Conservation (phyloP, 169 alveolate species). For the Cyclospora cayetanensis region DNA sequence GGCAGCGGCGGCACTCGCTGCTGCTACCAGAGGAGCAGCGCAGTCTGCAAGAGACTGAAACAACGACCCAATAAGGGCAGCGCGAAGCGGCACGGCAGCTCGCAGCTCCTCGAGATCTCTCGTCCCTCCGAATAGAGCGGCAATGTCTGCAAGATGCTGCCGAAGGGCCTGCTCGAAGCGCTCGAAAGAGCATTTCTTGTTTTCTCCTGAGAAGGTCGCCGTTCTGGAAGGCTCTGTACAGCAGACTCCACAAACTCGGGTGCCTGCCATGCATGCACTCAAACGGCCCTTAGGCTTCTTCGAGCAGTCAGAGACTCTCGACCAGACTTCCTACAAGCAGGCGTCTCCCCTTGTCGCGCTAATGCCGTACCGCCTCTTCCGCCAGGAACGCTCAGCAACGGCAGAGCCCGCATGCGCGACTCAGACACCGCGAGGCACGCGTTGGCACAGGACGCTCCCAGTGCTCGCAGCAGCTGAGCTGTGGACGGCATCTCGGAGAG, state of each 20-base stretch:
- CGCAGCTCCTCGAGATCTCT: not conserved
- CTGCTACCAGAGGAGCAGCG: not conserved
- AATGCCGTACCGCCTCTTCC: constrained; percentile 30
- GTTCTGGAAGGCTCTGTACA: not conserved
- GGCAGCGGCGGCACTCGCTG: not conserved
- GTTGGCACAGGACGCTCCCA: constrained; percentile 25
- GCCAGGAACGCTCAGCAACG: not conserved
- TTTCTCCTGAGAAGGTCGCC: not conserved
- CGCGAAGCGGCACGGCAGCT: constrained; percentile 47
- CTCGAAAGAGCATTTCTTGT: not conserved
- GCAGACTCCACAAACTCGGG: too few species aligned
- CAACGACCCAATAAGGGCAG: constrained; percentile 27
- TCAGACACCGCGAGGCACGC: not conserved
- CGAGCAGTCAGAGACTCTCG: too few species aligned
- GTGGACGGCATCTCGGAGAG: not conserved
- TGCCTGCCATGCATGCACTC: too few species aligned
- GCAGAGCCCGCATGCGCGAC: constrained; percentile 34
- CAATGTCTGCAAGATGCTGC: constrained; percentile 16
- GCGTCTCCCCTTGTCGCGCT: too few species aligned
- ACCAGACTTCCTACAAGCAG: too few species aligned
- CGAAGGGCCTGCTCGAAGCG: constrained; percentile 3
- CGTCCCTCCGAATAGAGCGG: constrained; percentile 17
- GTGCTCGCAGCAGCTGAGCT: constrained; percentile 3
- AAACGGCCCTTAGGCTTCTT: too few species aligned
- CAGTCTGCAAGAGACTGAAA: constrained; percentile 33